Percentiles rank a stretch among this genome's conserved stretches.
Evolutionary conservation across 2,329 filamentous ascomycete genomes (phyloP).

Genomic region (Diaporthe humulicola): DNA sequence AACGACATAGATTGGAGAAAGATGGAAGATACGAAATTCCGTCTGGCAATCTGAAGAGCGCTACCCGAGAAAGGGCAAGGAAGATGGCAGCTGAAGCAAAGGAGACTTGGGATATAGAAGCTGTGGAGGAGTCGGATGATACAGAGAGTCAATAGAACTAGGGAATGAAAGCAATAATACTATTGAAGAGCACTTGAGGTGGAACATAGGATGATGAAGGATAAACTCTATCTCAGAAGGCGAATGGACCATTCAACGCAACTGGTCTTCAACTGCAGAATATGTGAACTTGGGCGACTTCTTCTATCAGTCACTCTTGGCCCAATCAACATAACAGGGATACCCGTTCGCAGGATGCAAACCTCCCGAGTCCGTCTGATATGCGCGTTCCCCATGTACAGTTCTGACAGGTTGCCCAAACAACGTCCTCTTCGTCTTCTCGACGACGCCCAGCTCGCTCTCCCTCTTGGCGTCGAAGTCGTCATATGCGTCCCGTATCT

Average conservation of each 20-base stretch:
- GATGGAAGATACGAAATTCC: too few relatives aligned
- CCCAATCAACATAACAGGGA: conserved; percentile 14
- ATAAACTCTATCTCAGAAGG: too few relatives aligned
- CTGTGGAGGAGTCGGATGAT: background rate
- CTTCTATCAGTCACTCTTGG: background rate
- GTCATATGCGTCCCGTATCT: conserved; percentile 20
- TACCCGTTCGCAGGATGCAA: conserved; percentile 27
- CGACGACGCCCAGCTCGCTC: background rate
- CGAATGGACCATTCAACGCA: too few relatives aligned
- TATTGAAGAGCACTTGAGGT: too few relatives aligned
- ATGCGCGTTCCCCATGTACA: conserved; percentile 15
- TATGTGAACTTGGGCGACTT: too few relatives aligned
- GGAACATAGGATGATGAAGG: too few relatives aligned
- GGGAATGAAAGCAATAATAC: background rate
- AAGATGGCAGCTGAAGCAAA: too few relatives aligned
- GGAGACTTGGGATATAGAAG: too few relatives aligned
- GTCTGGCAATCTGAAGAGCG: too few relatives aligned
- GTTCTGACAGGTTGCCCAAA: conserved; percentile 2
- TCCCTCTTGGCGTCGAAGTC: conserved; percentile 11
- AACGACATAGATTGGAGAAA: too few relatives aligned
- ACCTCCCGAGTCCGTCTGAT: conserved; percentile 19
- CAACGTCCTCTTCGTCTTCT: background rate
- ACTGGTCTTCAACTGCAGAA: too few relatives aligned
- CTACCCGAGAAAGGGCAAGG: too few relatives aligned
- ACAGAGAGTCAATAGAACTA: background rate